Evolutionary conservation across 2,329 filamentous ascomycete species (phyloP).

Genomic region (Colletotrichum sp.): DNA sequence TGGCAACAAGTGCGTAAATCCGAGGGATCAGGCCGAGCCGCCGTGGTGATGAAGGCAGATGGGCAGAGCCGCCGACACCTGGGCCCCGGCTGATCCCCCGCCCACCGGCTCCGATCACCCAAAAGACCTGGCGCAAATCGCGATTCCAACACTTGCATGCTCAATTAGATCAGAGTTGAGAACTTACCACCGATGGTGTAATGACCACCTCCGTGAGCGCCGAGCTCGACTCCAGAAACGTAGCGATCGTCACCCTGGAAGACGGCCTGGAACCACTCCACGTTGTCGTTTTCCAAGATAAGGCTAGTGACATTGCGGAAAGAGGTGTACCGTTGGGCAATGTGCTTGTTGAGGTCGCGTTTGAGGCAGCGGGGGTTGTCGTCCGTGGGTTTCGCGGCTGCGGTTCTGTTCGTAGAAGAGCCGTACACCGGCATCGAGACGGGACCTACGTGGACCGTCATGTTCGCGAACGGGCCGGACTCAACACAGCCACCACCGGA

Average conservation of each 20-base stretch:
- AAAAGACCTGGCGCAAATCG: background rate
- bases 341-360: constrained; percentile 35
- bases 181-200: constrained; percentile 36
- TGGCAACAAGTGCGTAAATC: background rate
- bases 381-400: constrained; percentile 27
- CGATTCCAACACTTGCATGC: background rate
- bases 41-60: background rate
- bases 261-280: constrained; percentile 36
- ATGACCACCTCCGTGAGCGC: constrained; percentile 45
- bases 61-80: background rate
- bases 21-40: background rate
- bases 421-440: constrained; percentile 9
- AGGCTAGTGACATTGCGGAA: constrained; percentile 30
- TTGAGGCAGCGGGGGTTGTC: constrained; percentile 49
- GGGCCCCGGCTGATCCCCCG: background rate
- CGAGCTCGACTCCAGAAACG: constrained; percentile 31
- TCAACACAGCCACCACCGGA: constrained; percentile 52
- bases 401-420: constrained; percentile 3
- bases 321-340: constrained; percentile 17
- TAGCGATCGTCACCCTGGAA: constrained; percentile 37
- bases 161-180: background rate
- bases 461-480: constrained; percentile 42
- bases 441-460: constrained; percentile 44
- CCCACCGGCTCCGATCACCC: background rate
- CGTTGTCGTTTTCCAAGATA: constrained; percentile 28